Evolutionary conservation across 495 filamentous ascomycete genomes (phyloP).

Genomic region (Talaromyces thailandensis): DNA sequence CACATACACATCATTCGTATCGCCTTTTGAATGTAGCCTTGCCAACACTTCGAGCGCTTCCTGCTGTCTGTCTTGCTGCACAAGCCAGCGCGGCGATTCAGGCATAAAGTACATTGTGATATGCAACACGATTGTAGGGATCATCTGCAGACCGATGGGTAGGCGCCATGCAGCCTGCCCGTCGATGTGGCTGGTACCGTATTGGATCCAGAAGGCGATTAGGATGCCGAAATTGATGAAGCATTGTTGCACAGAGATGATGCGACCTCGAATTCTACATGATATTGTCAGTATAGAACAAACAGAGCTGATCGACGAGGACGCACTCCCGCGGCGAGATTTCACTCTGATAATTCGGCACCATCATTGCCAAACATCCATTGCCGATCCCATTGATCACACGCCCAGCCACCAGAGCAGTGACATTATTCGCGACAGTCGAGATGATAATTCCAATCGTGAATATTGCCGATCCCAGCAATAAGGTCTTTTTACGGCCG

Average conservation of each 20-base stretch:
- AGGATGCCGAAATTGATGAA: conserved; percentile 14
- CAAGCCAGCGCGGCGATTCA: conserved; percentile 39
- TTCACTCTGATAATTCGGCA: conserved; percentile 18
- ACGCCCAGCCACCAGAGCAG: conserved; percentile 13
- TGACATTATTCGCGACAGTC: conserved; percentile 12
- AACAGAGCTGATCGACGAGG: background rate
- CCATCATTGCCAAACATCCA: conserved; percentile 19
- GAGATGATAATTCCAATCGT: conserved; percentile 15
- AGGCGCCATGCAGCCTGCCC: conserved; percentile 13
- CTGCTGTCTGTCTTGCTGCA: conserved; percentile 22
- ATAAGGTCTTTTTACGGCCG: conserved; percentile 13
- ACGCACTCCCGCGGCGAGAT: conserved; percentile 15
- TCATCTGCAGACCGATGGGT: conserved; percentile 13
- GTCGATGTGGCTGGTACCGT: conserved; percentile 10
- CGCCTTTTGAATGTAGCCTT: conserved; percentile 23
- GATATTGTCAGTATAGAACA: background rate
- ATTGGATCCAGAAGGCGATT: conserved; percentile 17
- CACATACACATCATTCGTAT: conserved; percentile 12
- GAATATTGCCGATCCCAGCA: conserved; percentile 13
- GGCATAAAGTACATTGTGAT: conserved; percentile 20
- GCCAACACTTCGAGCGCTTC: conserved; percentile 29
- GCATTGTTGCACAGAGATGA: conserved; percentile 13
- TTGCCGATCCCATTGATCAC: conserved; percentile 18
- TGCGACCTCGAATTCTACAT: conserved; percentile 10
- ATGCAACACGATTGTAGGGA: conserved; percentile 14